Evolutionary conservation across 208 protist genomes (phyloP), one percentile per base, ranked within the genome.

Genomic region (Lotmaria passim): DNA sequence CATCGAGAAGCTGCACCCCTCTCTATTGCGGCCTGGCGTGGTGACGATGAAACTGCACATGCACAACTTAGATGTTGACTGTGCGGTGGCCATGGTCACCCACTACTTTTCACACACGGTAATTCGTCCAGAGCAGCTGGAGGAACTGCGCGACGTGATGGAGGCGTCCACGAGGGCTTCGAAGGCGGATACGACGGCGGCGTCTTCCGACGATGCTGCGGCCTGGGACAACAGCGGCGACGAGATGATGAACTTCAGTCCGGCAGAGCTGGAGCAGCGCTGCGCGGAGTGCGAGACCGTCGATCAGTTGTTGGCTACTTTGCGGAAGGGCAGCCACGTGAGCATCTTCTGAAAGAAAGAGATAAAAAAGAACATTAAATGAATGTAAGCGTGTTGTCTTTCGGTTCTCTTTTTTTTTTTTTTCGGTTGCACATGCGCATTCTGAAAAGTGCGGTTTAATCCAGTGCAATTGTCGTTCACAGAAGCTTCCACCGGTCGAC

Each of bases 31-130:
- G 28, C 92, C 92, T 14, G 96, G 96, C 14, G 83, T 97, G 53
- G 74, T 97, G 62, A 97, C 96, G 61, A 89, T 97, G 81, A 91
- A 93, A 62, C 78, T 96, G 51, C 67, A 95, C 73, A 89, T 98
- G 79, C 87, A 89, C 56, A 86, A 87, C 47, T 93, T 96, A 44
- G 82, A 74, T 3, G 68, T 79, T 5, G 81, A 80, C 41, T 89
- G 82, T 60, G 91, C 83, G 12, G 41, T 86, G 56, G 78, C 85
- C 17, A 96, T 96, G 91, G 81, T 93, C 24, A 50, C 59, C 30
- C 91, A 94, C 74, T 96, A 94, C 76, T 94, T 90, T 65, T 73
- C 69, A 23, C 61, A 75, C 67, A 69, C 52, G 19, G 34, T n/a
- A 8, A 46, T 73, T 31, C 43, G 19, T 4, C 64, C 67, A 3